phyloP scores from a whole-genome alignment of 2,329 filamentous ascomycete genomes.

The Coniochaeta ligniaria region DNA sequence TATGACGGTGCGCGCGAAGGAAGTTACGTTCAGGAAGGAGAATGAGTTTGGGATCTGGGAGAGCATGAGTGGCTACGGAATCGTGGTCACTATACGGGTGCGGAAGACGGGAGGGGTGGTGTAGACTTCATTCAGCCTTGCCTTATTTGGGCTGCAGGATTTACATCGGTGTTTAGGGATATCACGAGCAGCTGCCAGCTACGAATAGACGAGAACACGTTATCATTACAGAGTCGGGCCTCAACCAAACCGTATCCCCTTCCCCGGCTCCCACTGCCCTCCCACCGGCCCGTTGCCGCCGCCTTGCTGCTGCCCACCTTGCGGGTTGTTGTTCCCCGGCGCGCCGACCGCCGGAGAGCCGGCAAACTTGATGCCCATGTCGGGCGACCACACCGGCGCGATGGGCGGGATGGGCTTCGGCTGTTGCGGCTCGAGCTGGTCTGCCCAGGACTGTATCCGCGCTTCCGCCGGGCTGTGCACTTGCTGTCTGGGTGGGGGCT shows the following conservation, averaged over 20 bases:
- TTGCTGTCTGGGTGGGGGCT: conserved; percentile 15
- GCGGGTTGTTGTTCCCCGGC: conserved; percentile 1
- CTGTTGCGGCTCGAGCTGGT: conserved; percentile 47
- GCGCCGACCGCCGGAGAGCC: conserved; percentile 21
- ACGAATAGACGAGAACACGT: background rate
- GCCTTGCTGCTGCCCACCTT: conserved; percentile 7
- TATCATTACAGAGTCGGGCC: background rate
- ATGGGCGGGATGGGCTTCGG: conserved; percentile 38
- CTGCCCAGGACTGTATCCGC: conserved; percentile 52
- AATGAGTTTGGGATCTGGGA: conserved; percentile 47
- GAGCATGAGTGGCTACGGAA: conserved; percentile 39
- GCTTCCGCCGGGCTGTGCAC: conserved; percentile 31
- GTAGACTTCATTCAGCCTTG: background rate
- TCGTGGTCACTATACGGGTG: conserved; percentile 32
- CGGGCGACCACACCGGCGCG: conserved; percentile 59
- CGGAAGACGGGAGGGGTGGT: background rate
- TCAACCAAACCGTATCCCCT: conserved; percentile 50
- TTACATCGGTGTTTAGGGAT: background rate
- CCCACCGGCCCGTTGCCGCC: conserved; percentile 12
- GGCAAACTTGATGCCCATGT: conserved; percentile 74
- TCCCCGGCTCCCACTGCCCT: conserved; percentile 52
- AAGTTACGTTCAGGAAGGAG: conserved; percentile 42
- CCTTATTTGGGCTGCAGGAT: background rate
- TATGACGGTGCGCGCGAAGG: conserved; percentile 35
- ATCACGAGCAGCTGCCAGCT: background rate